Conservation (phyloP, 2,329 filamentous ascomycete species). For the Neofusicoccum umdonicola region DNA sequence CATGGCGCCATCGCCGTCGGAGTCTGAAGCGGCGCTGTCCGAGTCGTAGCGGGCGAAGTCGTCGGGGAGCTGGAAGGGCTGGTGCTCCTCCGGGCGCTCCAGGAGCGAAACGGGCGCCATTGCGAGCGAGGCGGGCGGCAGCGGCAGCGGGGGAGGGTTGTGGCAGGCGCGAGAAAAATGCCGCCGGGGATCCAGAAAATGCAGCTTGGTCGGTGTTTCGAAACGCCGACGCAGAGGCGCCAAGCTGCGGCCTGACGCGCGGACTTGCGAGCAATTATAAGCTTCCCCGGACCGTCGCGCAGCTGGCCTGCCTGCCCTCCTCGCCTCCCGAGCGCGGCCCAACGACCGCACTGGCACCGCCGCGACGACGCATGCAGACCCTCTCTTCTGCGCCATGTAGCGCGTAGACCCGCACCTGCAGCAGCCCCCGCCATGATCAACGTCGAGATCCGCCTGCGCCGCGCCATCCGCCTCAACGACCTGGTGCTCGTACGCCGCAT, state of each 20-base stretch:
- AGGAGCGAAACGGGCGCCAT: slow-evolving; percentile 12
- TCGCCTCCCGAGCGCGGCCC: slow-evolving; percentile 3
- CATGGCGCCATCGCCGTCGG: slow-evolving; percentile 22
- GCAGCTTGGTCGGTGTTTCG: slow-evolving; percentile 4
- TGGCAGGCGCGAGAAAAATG: background rate
- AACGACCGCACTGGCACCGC: background rate
- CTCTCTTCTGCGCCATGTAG: slow-evolving; percentile 3
- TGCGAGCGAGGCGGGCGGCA: background rate
- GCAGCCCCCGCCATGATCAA: slow-evolving; percentile 61
- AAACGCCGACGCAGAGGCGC: slow-evolving; percentile 1
- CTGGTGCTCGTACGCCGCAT: slow-evolving; percentile 72
- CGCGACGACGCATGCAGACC: background rate
- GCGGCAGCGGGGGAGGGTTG: background rate
- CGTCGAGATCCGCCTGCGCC: slow-evolving; percentile 71
- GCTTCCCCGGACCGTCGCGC: slow-evolving; percentile 1
- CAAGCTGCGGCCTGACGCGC: no score
- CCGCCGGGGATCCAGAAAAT: slow-evolving; percentile 10
- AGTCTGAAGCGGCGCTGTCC: background rate
- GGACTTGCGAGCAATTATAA: background rate
- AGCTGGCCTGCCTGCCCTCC: background rate
- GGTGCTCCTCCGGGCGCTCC: slow-evolving; percentile 5
- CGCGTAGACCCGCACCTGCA: background rate
- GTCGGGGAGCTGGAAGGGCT: slow-evolving; percentile 5
- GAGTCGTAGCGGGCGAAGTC: slow-evolving; percentile 3
- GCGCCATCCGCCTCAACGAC: slow-evolving; percentile 77